phyloP scores from a whole-genome alignment of 2,329 filamentous ascomycete genomes.

The Pezizomycotina sp. region DNA sequence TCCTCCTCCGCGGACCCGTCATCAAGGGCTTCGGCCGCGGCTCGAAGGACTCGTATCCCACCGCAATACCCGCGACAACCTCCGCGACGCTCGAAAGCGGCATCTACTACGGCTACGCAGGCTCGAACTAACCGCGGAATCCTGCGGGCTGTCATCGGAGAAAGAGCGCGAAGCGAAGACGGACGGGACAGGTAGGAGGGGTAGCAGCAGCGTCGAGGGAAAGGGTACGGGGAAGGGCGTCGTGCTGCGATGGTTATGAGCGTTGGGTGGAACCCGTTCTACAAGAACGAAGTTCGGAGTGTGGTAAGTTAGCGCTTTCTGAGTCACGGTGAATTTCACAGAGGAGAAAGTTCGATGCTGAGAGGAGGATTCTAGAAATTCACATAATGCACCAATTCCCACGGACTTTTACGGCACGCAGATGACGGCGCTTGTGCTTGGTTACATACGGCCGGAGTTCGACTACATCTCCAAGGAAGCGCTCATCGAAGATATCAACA shows the following conservation, averaged over 20 bases:
- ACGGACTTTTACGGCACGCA: conserved; percentile 69
- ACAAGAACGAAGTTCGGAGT: conserved; percentile 72
- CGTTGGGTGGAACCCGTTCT: conserved; percentile 95
- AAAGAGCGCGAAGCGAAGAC: background rate
- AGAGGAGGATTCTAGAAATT: conserved; percentile 48
- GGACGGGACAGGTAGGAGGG: conserved; percentile 1
- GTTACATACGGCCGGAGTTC: conserved; percentile 75
- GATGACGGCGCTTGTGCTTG: conserved; percentile 65
- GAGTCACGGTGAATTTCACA: no score
- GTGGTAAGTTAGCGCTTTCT: conserved; percentile 41
- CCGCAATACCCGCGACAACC: conserved; percentile 94
- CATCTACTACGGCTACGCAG: conserved; percentile 88
- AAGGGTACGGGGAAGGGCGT: conserved; percentile 16
- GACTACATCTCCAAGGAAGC: conserved; percentile 76
- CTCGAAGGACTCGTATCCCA: conserved; percentile 88
- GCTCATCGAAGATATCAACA: conserved; percentile 70
- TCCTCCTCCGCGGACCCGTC: conserved; percentile 69
- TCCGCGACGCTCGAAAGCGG: conserved; percentile 56
- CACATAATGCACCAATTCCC: conserved; percentile 67
- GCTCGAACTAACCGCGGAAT: conserved; percentile 40
- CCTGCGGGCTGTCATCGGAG: conserved; percentile 10
- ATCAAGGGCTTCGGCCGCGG: conserved; percentile 88
- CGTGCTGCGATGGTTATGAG: conserved; percentile 62
- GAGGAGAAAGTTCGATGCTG: no score
- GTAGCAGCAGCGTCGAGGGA: background rate